These are phyloP conservation scores for Plasmodium reichenowi DNA, from an alignment of 169 alveolate species.

Conservation along the genomic window DNA sequence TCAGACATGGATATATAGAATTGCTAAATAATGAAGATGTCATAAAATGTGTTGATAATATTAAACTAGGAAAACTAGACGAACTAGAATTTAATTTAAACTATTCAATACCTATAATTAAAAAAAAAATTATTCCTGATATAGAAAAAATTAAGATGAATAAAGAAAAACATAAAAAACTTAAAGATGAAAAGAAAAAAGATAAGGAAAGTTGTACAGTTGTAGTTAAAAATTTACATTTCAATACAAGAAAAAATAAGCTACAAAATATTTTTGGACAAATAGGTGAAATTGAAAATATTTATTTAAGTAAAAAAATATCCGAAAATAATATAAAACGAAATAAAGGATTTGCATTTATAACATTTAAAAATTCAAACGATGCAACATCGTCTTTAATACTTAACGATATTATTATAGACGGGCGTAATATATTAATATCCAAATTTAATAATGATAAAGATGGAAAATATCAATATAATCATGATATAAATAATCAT, in stretches of 20 bases:
- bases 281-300: slow-evolving; percentile 70
- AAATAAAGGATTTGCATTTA: slow-evolving; percentile 79
- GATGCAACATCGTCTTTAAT: slow-evolving; percentile 75
- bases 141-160: slow-evolving; percentile 77
- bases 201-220: slow-evolving; percentile 62
- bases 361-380: slow-evolving; percentile 66
- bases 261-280: slow-evolving; percentile 44
- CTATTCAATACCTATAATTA: slow-evolving; percentile 76
- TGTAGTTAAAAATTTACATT: slow-evolving; percentile 72
- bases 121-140: slow-evolving; percentile 78
- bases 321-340: slow-evolving; percentile 74
- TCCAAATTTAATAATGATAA: slow-evolving; percentile 38
- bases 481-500: neutral
- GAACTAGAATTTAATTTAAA: slow-evolving; percentile 49
- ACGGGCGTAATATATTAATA: slow-evolving; percentile 73
- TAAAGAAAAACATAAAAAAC: slow-evolving; percentile 58
- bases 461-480: neutral
- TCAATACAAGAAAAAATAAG: slow-evolving; percentile 61
- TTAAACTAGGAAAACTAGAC: slow-evolving; percentile 33
- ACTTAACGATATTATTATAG: slow-evolving; percentile 50
- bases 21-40: slow-evolving; percentile 78
- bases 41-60: slow-evolving; percentile 69
- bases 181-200: slow-evolving; percentile 38
- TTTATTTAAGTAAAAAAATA: slow-evolving; percentile 49
- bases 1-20: slow-evolving; percentile 80